A percentile compares a stretch with the other conserved stretches of the same genome.
Evolutionary conservation across 1,139 yeast genomes (phyloP).

Genomic region (Trichomonascaceae sp.): DNA sequence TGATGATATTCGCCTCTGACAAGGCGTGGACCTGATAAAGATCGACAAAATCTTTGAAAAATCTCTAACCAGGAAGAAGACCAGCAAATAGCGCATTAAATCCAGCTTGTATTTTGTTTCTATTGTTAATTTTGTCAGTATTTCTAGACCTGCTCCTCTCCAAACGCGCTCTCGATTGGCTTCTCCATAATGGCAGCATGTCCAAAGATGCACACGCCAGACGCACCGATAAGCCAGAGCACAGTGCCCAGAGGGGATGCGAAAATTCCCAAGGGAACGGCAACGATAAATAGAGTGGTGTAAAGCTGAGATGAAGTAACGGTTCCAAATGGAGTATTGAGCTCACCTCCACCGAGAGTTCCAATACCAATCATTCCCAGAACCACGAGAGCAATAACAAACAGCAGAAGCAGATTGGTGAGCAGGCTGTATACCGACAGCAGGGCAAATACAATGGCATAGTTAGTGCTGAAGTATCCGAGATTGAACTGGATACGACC

Average conservation of each 20-base stretch:
- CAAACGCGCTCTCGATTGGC: conserved; percentile 95
- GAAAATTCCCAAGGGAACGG: conserved; percentile 79
- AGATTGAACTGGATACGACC: conserved; percentile 77
- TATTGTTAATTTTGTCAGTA: background rate
- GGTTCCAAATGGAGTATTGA: conserved; percentile 36
- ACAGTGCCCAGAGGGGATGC: conserved; percentile 91
- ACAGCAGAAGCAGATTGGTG: conserved; percentile 71
- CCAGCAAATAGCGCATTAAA: background rate
- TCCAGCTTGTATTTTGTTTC: background rate
- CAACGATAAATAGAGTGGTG: conserved; percentile 55
- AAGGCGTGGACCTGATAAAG: conserved; percentile 83
- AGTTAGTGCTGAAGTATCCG: conserved; percentile 80
- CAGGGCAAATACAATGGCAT: conserved; percentile 58
- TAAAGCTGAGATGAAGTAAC: conserved; percentile 71
- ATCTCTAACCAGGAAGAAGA: conserved; percentile 1
- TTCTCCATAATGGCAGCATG: conserved; percentile 95
- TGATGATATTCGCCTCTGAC: conserved; percentile 99
- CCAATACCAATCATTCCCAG: conserved; percentile 72
- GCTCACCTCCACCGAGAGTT: conserved; percentile 68
- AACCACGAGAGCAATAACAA: conserved; percentile 47
- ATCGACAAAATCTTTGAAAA: background rate
- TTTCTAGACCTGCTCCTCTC: conserved; percentile 53
- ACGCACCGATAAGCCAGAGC: conserved; percentile 95
- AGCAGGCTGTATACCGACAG: conserved; percentile 60
- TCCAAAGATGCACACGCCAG: conserved; percentile 71